phyloP scores from a whole-genome alignment of 331 rosid genomes.

The Malus hybrid region DNA sequence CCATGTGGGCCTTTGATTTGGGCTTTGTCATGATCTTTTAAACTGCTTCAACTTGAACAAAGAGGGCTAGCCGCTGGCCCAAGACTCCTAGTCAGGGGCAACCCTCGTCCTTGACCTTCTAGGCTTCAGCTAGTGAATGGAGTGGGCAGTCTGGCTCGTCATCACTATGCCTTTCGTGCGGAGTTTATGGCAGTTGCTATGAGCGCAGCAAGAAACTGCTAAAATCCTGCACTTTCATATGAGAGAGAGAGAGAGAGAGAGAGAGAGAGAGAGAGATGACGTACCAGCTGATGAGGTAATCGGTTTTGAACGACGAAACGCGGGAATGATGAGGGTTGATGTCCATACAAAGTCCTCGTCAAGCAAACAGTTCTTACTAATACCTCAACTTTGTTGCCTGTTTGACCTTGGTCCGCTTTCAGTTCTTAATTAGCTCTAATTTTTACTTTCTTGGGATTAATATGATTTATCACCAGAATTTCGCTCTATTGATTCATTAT shows the following conservation, averaged over 20 bases:
- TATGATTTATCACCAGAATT: not conserved
- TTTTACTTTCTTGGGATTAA: not conserved
- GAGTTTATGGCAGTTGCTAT: too few relatives aligned
- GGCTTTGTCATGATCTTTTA: too few relatives aligned
- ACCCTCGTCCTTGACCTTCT: not conserved
- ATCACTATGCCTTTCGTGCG: too few relatives aligned
- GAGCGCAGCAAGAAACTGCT: too few relatives aligned
- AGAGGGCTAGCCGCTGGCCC: too few relatives aligned
- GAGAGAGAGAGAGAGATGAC: not conserved
- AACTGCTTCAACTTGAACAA: too few relatives aligned
- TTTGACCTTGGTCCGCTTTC: conserved; percentile 3
- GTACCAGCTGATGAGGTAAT: not conserved
- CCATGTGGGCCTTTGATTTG: too few relatives aligned
- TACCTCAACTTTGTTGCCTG: conserved; percentile 22
- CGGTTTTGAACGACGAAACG: not conserved
- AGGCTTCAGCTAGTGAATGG: too few relatives aligned
- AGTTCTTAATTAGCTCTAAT: not conserved
- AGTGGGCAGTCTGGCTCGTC: too few relatives aligned
- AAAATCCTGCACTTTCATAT: too few relatives aligned
- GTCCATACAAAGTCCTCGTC: conserved; percentile 21
- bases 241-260: not conserved
- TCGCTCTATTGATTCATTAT: too few relatives aligned
- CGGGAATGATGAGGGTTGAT: not conserved
- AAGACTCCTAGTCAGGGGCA: not conserved
- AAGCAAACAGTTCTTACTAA: conserved; percentile 19